Evolutionary conservation across 2,329 filamentous ascomycete species (phyloP), one percentile per base, ranked within the genome.

Genomic region (Cercospora canescens): DNA sequence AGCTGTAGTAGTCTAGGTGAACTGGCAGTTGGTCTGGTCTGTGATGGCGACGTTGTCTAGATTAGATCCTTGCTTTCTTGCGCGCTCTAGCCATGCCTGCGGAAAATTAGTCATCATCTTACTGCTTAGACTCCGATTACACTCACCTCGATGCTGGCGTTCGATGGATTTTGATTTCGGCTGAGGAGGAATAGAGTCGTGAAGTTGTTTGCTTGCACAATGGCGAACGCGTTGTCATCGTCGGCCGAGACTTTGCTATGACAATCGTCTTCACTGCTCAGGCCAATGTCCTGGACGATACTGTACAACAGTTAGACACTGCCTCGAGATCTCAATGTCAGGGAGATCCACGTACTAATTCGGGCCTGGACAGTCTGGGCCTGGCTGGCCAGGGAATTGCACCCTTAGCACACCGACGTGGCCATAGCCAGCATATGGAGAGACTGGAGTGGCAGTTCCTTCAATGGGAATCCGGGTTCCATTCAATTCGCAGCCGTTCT

Each of bases 161-260:
- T 67, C 1, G 58, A 54, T 11, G 69, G 69, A n/a, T 65, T 65
- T 28, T 68, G 69, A 37, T 71, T 63, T 35, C 70, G 60, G 41
- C 69, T 72, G 55, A 72, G 62, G 55, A 72, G 37, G 56, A 71
- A 72, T 21, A 72, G 60, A 3, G 69, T 72, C 6, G 69, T 65
- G 64, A 70, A 71, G 60, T 71, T 70, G 30, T 28, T 60, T 18
- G 67, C 48, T 30, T 72, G 70, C 58, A 72, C 70, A 63, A 72
- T 71, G 12, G 70, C 70, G 37, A 68, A 72, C 12, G 68, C 65
- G 21, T 65, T 63, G n/a, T 63, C 62, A 45, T 63, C 62, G 26
- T 62, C 65, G 39, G 52, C 66, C 30, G 52, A 28, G 1, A 45
- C 48, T 16, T 61, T 30, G 37, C 52, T 60, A 37, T 55, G 32